Evolutionary conservation across 257 asterid genomes (phyloP).

Genomic region (Salvia hispanica): DNA sequence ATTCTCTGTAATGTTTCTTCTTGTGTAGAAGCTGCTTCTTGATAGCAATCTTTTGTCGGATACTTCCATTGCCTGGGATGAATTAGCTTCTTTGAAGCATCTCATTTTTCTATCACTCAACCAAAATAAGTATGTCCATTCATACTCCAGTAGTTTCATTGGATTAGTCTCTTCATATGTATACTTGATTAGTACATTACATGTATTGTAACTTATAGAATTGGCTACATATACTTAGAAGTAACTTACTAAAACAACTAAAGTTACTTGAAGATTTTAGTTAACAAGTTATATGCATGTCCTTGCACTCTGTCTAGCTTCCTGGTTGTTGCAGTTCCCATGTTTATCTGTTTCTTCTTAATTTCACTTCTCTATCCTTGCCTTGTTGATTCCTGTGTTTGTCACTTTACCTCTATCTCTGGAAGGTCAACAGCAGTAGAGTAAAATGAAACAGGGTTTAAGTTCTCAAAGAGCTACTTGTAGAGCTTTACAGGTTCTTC

Average conservation of each 20-base stretch:
- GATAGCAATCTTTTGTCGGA: constrained; percentile 57
- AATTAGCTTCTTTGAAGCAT: constrained; percentile 60
- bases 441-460: neutral
- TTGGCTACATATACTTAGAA: constrained; percentile 7
- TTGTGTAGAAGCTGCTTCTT: constrained; percentile 68
- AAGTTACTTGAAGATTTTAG: neutral
- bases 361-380: neutral
- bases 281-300: neutral
- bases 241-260: neutral
- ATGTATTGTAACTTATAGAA: constrained; percentile 13
- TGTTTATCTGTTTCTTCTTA: neutral
- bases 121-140: constrained; percentile 59
- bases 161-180: constrained; percentile 9
- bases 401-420: constrained; percentile 3
- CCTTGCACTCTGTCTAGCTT: constrained; percentile 13
- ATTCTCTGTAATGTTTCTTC: constrained; percentile 30
- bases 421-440: neutral
- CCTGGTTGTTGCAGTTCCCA: neutral
- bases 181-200: neutral
- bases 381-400: neutral
- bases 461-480: neutral
- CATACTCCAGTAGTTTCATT: constrained; percentile 23
- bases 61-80: constrained; percentile 75
- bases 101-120: constrained; percentile 60
- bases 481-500: no score